Conservation (phyloP, 192 early-diverging fungal species). For the Oehlia diaphana region DNA sequence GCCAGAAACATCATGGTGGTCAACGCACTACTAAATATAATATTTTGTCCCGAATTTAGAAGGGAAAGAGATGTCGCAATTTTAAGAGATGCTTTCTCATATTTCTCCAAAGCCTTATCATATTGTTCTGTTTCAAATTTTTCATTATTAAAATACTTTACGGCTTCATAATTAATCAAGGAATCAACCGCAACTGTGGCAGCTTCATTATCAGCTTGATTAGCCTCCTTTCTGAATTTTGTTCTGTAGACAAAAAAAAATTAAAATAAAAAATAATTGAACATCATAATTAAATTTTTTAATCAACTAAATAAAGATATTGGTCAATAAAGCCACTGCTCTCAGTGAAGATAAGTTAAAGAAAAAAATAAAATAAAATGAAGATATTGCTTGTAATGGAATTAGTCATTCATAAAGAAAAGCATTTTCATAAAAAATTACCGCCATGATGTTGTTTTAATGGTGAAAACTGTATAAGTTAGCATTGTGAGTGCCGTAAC, state of each 20-base stretch:
- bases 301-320: not conserved
- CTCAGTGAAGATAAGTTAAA: no score
- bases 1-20: constrained; percentile 97
- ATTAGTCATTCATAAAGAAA: constrained; percentile 23
- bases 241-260: constrained; percentile 38
- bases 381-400: not conserved
- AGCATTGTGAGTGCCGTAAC: constrained; percentile 67
- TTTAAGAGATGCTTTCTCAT: constrained; percentile 92
- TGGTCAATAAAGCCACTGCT: not conserved
- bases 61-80: constrained; percentile 85
- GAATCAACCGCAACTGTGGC: constrained; percentile 94
- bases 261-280: no score
- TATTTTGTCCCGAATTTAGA: constrained; percentile 94
- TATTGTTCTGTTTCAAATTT: constrained; percentile 88
- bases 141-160: constrained; percentile 93
- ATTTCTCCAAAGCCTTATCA: constrained; percentile 82
- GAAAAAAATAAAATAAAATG: no score
- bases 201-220: constrained; percentile 93
- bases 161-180: constrained; percentile 96
- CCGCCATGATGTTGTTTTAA: constrained; percentile 90
- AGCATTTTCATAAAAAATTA: constrained; percentile 23
- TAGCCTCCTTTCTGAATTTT: constrained; percentile 87
- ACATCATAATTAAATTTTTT: not conserved
- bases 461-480: constrained; percentile 83
- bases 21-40: constrained; percentile 91